phyloP scores from a whole-genome alignment of 2,329 filamentous ascomycete genomes.

The Fusarium citri region DNA sequence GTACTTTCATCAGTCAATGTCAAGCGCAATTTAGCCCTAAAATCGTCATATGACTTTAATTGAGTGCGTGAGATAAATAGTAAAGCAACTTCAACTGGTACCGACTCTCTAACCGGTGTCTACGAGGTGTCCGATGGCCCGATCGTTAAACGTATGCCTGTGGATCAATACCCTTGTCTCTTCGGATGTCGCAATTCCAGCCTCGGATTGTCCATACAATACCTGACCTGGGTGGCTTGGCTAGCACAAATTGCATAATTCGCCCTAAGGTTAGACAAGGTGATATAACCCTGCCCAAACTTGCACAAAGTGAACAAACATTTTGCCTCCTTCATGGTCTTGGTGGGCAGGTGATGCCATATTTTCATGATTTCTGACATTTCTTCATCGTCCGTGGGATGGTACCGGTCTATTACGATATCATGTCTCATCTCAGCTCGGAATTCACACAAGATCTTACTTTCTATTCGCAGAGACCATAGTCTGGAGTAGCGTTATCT shows the following conservation, averaged over 20 bases:
- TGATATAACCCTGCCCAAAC: background rate
- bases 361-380: background rate
- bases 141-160: constrained; percentile 1
- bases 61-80: background rate
- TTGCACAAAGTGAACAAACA: background rate
- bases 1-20: background rate
- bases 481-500: no score
- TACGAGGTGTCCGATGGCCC: background rate
- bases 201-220: constrained; percentile 18
- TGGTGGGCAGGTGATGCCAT: background rate
- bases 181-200: constrained; percentile 40
- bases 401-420: background rate
- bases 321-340: background rate
- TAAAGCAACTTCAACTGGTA: background rate
- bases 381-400: background rate
- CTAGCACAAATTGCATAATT: background rate
- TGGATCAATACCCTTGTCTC: constrained; percentile 4
- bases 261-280: background rate
- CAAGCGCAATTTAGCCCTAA: no score
- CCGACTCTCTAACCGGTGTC: background rate
- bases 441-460: background rate
- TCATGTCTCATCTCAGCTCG: background rate
- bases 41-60: background rate
- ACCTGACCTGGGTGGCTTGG: background rate
- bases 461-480: background rate